Evolutionary conservation across 129 eudicot genomes (phyloP).

Genomic region (Artemisia argyi): DNA sequence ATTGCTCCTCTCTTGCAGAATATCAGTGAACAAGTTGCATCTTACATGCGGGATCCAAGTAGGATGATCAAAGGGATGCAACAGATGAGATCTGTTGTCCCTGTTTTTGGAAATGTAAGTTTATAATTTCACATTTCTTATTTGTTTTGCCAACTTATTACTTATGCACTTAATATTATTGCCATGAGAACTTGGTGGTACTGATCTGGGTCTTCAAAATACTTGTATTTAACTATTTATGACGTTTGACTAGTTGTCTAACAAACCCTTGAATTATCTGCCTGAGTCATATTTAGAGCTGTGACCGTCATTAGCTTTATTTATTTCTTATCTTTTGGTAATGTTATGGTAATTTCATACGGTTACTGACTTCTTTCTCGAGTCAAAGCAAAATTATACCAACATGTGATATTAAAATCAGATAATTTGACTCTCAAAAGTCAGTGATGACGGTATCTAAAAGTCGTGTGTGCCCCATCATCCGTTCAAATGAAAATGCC

Average conservation of each 20-base stretch:
- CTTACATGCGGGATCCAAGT: conserved; percentile 93
- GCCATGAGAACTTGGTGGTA: neutral
- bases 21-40: conserved; percentile 87
- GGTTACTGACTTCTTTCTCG: conserved; percentile 5
- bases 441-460: neutral
- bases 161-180: neutral
- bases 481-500: too few species aligned
- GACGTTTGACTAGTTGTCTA: neutral
- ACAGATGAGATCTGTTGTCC: conserved; percentile 67
- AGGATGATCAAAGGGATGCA: conserved; percentile 90
- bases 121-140: neutral
- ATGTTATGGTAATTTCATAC: conserved; percentile 2
- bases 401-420: neutral
- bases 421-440: neutral
- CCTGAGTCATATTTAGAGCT: neutral
- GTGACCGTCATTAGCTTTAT: neutral
- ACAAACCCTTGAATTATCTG: too few species aligned
- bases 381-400: neutral
- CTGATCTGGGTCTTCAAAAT: neutral
- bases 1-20: conserved; percentile 36
- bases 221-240: neutral
- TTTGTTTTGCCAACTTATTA: neutral
- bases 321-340: neutral
- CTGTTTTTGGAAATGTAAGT: conserved; percentile 84
- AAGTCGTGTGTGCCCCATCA: neutral